phyloP scores from a whole-genome alignment of 495 filamentous ascomycete species.

The Pseudevernia furfuracea region DNA sequence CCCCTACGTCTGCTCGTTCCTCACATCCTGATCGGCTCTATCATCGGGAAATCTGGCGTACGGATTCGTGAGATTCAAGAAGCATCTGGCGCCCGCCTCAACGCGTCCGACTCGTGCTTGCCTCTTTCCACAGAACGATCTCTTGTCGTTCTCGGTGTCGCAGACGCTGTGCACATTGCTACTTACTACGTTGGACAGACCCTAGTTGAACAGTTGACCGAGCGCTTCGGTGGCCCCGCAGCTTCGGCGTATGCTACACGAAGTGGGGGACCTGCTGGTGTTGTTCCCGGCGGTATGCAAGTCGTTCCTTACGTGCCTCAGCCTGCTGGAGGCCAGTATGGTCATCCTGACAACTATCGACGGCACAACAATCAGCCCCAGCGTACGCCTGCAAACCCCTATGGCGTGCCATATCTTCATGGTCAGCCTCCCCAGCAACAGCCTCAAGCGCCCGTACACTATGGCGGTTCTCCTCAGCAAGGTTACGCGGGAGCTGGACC shows the following conservation, averaged over 20 bases:
- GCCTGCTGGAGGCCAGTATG: slow-evolving; percentile 83
- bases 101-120: slow-evolving; percentile 89
- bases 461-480: slow-evolving; percentile 58
- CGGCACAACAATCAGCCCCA: slow-evolving; percentile 59
- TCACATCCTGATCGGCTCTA: slow-evolving; percentile 94
- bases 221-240: slow-evolving; percentile 89
- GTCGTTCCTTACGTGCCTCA: slow-evolving; percentile 94
- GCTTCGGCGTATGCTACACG: slow-evolving; percentile 95
- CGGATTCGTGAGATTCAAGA: slow-evolving; percentile 98
- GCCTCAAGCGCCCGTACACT: slow-evolving; percentile 60
- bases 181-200: slow-evolving; percentile 98
- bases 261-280: slow-evolving; percentile 84
- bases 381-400: slow-evolving; percentile 54
- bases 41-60: slow-evolving; percentile 92
- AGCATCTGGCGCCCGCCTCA: slow-evolving; percentile 89
- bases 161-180: slow-evolving; percentile 94
- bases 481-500: slow-evolving; percentile 68
- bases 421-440: slow-evolving; percentile 48
- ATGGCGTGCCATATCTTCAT: slow-evolving; percentile 65
- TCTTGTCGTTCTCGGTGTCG: slow-evolving; percentile 85
- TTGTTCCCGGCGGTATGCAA: slow-evolving; percentile 93
- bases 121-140: slow-evolving; percentile 93
- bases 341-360: slow-evolving; percentile 79
- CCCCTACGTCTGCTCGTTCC: slow-evolving; percentile 91
- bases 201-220: slow-evolving; percentile 88